Percentiles rank a stretch among this genome's conserved stretches.
Conservation (phyloP, 768 basidiomycete species). For the Suillus bovinus region DNA sequence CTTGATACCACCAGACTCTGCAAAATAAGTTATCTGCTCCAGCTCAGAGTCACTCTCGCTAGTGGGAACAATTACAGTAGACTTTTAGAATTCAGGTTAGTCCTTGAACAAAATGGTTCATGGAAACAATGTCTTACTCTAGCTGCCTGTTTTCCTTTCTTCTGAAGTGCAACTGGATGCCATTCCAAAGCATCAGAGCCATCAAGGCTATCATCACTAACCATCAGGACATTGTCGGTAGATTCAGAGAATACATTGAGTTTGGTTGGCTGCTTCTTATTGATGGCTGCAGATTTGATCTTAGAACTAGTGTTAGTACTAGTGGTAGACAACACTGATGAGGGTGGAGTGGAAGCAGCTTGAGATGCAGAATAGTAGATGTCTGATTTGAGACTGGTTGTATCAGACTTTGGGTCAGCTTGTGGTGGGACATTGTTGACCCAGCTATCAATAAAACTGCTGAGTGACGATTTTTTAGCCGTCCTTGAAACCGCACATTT, state of each 20-base stretch:
- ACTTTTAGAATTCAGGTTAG: background rate
- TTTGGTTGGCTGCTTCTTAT: background rate
- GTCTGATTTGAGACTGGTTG: background rate
- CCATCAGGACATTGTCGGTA: background rate
- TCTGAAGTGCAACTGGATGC: background rate
- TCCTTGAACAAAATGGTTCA: background rate
- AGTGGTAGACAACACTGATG: background rate
- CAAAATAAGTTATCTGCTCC: background rate
- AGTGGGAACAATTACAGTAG: background rate
- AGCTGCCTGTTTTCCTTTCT: background rate
- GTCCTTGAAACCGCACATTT: background rate
- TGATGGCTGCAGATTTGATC: background rate
- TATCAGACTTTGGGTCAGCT: background rate
- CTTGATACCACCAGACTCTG: constrained; percentile 4
- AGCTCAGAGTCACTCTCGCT: background rate
- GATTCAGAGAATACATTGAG: background rate
- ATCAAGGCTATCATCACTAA: background rate
- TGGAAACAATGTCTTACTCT: background rate
- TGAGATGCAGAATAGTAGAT: background rate
- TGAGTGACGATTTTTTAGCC: background rate
- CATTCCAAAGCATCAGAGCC: background rate
- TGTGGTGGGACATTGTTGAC: background rate
- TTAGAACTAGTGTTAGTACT: background rate
- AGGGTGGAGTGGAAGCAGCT: background rate
- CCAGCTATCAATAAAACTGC: constrained; percentile 4